Conservation (phyloP, 2,329 filamentous ascomycete genomes). For the Fusarium multiceps region DNA sequence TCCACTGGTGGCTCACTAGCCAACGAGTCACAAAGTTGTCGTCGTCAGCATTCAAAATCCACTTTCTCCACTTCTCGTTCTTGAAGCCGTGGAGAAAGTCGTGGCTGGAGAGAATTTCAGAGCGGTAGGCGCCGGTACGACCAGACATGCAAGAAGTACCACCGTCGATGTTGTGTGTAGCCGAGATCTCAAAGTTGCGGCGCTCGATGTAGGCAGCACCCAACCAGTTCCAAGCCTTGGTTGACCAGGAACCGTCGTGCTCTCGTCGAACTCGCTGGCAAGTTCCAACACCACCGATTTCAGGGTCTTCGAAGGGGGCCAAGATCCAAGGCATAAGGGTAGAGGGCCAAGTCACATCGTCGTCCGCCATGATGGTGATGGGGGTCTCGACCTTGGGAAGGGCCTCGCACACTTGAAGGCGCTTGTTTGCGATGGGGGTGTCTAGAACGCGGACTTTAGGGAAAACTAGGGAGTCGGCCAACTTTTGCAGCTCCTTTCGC, state of each 20-base stretch:
- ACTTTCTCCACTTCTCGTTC: conserved; percentile 89
- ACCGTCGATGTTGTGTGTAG: conserved; percentile 93
- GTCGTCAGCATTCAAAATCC: conserved; percentile 93
- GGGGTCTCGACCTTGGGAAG: conserved; percentile 85
- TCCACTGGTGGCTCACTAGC: conserved; percentile 92
- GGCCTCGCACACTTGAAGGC: conserved; percentile 90
- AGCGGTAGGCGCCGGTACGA: conserved; percentile 90
- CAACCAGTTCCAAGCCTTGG: conserved; percentile 85
- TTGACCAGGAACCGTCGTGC: conserved; percentile 66
- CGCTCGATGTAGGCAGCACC: conserved; percentile 92
- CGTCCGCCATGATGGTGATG: conserved; percentile 93
- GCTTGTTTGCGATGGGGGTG: conserved; percentile 91
- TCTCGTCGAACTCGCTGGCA: conserved; percentile 86
- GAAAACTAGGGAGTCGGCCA: conserved; percentile 69
- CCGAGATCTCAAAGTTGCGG: conserved; percentile 96
- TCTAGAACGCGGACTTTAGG: conserved; percentile 78
- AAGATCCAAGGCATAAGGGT: conserved; percentile 92
- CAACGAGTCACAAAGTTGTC: conserved; percentile 98
- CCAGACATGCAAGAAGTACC: conserved; percentile 98
- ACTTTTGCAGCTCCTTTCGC: conserved; percentile 72
- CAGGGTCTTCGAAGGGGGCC: conserved; percentile 86
- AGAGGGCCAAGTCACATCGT: conserved; percentile 92
- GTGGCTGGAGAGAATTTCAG: conserved; percentile 85
- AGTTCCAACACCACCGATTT: conserved; percentile 90
- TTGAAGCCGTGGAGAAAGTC: conserved; percentile 91